These are phyloP conservation scores for Boletellus sp. DNA, from an alignment of 768 basidiomycete genomes.

Conservation along the genomic window DNA sequence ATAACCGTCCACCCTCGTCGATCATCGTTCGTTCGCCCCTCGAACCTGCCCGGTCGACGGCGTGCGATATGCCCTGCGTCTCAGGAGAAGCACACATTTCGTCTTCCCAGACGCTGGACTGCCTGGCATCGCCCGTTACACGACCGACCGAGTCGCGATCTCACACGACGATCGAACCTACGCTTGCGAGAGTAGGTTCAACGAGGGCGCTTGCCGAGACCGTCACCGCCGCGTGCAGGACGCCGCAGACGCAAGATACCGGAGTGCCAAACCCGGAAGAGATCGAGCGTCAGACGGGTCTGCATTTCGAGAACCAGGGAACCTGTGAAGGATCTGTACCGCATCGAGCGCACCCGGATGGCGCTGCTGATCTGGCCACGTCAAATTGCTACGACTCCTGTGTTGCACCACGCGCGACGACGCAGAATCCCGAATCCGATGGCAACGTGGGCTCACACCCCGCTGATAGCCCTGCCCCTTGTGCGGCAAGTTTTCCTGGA, in stretches of 20 bases:
- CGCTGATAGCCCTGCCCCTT: constrained; percentile 1
- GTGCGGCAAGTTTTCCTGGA: background rate
- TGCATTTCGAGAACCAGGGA: constrained; percentile 2
- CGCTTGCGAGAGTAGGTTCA: background rate
- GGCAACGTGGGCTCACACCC: constrained; percentile 5
- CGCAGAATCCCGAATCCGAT: constrained; percentile 8
- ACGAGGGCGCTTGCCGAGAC: background rate
- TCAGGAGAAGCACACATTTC: background rate
- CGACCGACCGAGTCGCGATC: constrained; percentile 1
- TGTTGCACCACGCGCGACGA: constrained; percentile 1
- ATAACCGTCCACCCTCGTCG: constrained; percentile 18
- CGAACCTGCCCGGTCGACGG: constrained; percentile 2
- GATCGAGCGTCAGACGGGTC: background rate
- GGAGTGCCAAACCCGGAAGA: background rate
- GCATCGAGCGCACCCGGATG: constrained; percentile 1
- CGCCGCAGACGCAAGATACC: background rate
- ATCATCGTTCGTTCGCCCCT: constrained; percentile 21
- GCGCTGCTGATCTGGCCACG: background rate
- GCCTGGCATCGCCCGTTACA: constrained; percentile 16
- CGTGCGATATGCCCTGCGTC: background rate
- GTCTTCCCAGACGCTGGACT: constrained; percentile 7
- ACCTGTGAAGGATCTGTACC: background rate
- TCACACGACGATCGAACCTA: background rate
- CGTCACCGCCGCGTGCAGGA: background rate
- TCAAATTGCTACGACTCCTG: constrained; percentile 2